Evolutionary conservation across 352 stramenopile genomes (phyloP), one percentile per base, ranked within the genome.

Genomic region (Globisporangium cystogenes): DNA sequence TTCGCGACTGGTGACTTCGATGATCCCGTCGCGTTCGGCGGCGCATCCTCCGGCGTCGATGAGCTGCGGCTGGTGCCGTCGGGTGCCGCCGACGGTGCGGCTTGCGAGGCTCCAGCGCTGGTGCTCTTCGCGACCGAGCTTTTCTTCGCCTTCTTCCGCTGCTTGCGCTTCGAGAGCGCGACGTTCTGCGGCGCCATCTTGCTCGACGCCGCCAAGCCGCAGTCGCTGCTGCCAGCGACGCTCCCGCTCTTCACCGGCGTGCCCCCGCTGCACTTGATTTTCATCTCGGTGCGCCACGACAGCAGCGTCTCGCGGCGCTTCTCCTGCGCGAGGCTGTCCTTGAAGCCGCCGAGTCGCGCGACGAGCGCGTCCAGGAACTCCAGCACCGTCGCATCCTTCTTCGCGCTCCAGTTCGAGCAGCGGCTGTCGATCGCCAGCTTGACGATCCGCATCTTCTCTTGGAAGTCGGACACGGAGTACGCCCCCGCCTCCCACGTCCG

Each of bases 381-480:
- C 24, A 55, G 35, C 29, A 60, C 46, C 16, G 39, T 49, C 33
- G 37, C 21, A 14, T 60, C 54, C 7, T 35, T 54, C 45, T 53
- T 53, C 4, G 54, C 33, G 4, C 42, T 60, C 26, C 43, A 60
- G 23, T 35, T 48, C 20, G 48, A 46, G 54, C 54, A 60, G 40
- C 54, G 54, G 39, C 54, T 54, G 29, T 60, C 54, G 7, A 60
- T 37, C 27, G 41, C 54, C 8, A 44, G 37, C 41, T 55, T 53
- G 7, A 54, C 26, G 14, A 50, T 20, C 20, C 46, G 36, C 54
- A 60, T 60, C 31, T 60, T 60, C 26, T 60, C 54, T 10, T 55
- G 36, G 21, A 60, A 60, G 41, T 60, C 54, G 3, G 54, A 37
- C n/a, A 60, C 54, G 7, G 54, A 55, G 39, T 55, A 60, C 12